Base-by-base conservation (phyloP, 495 filamentous ascomycete species). In the Astrothelium subdiscretum region DNA sequence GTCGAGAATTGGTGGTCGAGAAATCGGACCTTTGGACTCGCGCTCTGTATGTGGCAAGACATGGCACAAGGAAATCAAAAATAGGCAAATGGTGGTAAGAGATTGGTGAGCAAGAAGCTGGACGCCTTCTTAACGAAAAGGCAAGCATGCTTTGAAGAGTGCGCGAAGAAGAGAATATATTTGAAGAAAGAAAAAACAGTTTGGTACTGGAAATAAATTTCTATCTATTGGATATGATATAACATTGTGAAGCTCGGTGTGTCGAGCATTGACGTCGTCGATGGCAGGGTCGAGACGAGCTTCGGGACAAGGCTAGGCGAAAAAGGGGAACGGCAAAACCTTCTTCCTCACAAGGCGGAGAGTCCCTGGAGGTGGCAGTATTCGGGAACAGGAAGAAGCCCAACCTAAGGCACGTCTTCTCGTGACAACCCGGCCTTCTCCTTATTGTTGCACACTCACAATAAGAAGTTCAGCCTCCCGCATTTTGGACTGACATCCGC, bases 21-120 rank as follows among this genome's bases (percentile, higher is more conserved):
- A 15, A 71, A 70, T 26, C 74, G 67, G 32, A 73, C 74, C 54
- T 71, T 71, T 52, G 73, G 74, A 38, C 60, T 67, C 63, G 44
- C 31, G 44, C 2, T 24, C 12, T 48, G 31, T 22, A n/a, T 35
- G 54, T 65, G 32, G 40, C 32, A 58, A 60, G 40, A 12, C 54
- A 40, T 57, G 69, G 65, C 15, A 67, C 74, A 52, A 67, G 71
- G 44, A 72, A 70, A 51, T 72, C 68, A 42, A 64, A 66, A 20
- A 70, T 38, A 32, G 65, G 63, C 24, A 61, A 54, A 3, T 54
- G 24, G 24, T 27, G 57, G 20, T 31, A n/a, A 38, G 43, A 8
- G 62, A 48, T 58, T 69, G 67, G 61, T 63, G 67, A 54, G 59
- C 59, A 24, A 59, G 32, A 31, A 64, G 65, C 8, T 57, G 48